Evolutionary conservation across 1,139 yeast genomes (phyloP).

Genomic region (Taiozyma onychis): DNA sequence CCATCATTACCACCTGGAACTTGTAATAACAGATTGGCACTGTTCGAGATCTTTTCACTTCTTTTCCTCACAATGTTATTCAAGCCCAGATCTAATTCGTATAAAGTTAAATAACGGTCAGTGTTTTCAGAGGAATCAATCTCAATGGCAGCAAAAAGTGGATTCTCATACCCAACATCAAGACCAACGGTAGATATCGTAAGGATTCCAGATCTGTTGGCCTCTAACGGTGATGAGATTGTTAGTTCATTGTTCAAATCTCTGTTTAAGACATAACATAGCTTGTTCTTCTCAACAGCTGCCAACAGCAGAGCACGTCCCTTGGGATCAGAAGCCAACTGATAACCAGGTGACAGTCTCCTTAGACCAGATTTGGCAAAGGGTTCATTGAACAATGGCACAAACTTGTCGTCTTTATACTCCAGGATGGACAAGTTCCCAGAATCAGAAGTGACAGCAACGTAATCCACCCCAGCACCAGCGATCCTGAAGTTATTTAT

Average conservation of each 20-base stretch:
- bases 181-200: conserved; percentile 54
- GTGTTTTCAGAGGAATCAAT: conserved; percentile 38
- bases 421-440: conserved; percentile 64
- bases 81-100: conserved; percentile 81
- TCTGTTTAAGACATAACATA: conserved; percentile 54
- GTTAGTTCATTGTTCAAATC: conserved; percentile 39
- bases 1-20: conserved; percentile 50
- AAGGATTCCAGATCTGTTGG: conserved; percentile 44
- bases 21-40: conserved; percentile 38
- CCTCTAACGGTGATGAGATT: conserved; percentile 73
- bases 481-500: conserved; percentile 46
- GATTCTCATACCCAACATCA: conserved; percentile 78
- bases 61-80: conserved; percentile 62
- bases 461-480: conserved; percentile 48
- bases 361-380: conserved; percentile 72
- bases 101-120: conserved; percentile 45
- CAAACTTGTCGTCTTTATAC: conserved; percentile 39
- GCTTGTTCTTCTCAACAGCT: conserved; percentile 67
- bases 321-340: conserved; percentile 66
- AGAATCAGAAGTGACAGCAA: conserved; percentile 76
- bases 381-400: conserved; percentile 55
- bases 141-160: conserved; percentile 78
- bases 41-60: conserved; percentile 34
- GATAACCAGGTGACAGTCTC: conserved; percentile 71
- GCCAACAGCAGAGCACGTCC: conserved; percentile 67